Evolutionary conservation across 2,329 filamentous ascomycete species (phyloP).

Genomic region (Fonsecaea nubica): DNA sequence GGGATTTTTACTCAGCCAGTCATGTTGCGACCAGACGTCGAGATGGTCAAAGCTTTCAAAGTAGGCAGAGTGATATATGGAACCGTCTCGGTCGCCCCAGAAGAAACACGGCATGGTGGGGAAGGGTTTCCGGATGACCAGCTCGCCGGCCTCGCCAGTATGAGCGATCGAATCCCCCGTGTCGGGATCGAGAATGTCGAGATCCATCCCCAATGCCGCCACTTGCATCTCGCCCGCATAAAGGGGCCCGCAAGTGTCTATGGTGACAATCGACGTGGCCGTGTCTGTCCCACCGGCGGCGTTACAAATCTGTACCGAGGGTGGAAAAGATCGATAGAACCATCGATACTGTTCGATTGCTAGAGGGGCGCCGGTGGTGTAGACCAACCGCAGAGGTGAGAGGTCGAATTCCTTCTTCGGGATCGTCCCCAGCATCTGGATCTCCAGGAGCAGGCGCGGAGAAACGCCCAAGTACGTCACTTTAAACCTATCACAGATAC

Average conservation of each 20-base stretch:
- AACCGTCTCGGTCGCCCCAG: conserved; percentile 58
- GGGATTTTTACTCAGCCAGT: conserved; percentile 75
- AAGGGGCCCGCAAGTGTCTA: conserved; percentile 73
- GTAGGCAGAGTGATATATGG: conserved; percentile 57
- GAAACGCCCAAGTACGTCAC: conserved; percentile 67
- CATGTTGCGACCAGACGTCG: conserved; percentile 75
- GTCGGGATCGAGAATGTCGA: conserved; percentile 27
- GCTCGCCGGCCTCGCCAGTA: conserved; percentile 61
- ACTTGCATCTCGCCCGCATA: conserved; percentile 64
- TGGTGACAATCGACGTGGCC: conserved; percentile 10
- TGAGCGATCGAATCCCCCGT: conserved; percentile 59
- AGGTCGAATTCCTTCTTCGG: conserved; percentile 50
- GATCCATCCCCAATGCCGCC: conserved; percentile 54
- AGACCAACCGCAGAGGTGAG: conserved; percentile 44
- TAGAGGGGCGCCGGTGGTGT: conserved; percentile 18
- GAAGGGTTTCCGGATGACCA: conserved; percentile 73
- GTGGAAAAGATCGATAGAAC: conserved; percentile 31
- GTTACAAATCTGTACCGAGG: conserved; percentile 42
- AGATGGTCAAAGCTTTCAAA: conserved; percentile 21
- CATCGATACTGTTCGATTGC: conserved; percentile 1
- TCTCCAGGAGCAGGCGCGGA: conserved; percentile 75
- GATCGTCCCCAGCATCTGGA: conserved; percentile 67
- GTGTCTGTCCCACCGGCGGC: conserved; percentile 40
- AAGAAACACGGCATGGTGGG: conserved; percentile 77
- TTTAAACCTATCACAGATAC: conserved; percentile 68